Evolutionary conservation across 2,329 filamentous ascomycete species (phyloP).

Genomic region (Ciborinia camelliae): DNA sequence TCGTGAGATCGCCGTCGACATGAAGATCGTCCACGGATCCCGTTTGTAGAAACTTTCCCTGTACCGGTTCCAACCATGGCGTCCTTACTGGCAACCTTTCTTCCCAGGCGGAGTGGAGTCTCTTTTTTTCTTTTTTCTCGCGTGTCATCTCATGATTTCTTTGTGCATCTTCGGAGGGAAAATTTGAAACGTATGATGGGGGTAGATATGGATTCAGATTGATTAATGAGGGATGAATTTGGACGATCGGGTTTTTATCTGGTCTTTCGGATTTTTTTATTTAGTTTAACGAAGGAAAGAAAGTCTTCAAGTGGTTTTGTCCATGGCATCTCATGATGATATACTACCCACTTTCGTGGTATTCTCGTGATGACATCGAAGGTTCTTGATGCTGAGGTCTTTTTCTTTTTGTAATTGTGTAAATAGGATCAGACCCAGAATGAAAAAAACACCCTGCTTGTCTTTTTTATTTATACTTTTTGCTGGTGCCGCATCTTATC

Average conservation of each 20-base stretch:
- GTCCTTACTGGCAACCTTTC: slow-evolving; percentile 13
- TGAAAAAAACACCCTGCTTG: slow-evolving; percentile 18
- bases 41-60: slow-evolving; percentile 46
- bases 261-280: slow-evolving; percentile 18
- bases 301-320: slow-evolving; percentile 18
- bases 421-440: slow-evolving; percentile 23
- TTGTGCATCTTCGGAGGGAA: slow-evolving; percentile 20
- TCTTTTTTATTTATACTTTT: not conserved
- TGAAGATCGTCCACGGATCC: slow-evolving; percentile 92
- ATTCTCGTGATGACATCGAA: slow-evolving; percentile 7
- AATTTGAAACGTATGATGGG: slow-evolving; percentile 20
- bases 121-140: not conserved
- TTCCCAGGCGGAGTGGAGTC: slow-evolving; percentile 9
- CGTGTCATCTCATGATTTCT: slow-evolving; percentile 20
- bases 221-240: slow-evolving; percentile 24
- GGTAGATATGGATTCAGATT: slow-evolving; percentile 22
- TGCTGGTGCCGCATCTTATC: too few species aligned
- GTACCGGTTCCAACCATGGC: slow-evolving; percentile 13
- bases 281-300: slow-evolving; percentile 17
- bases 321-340: not conserved
- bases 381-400: slow-evolving; percentile 17
- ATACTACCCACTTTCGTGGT: slow-evolving; percentile 18
- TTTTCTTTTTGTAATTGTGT: slow-evolving; percentile 20
- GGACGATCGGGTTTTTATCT: slow-evolving; percentile 13
- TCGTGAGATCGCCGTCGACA: slow-evolving; percentile 94